phyloP scores from a whole-genome alignment of 106 monocot genomes.

The Xerophyta viscosa region DNA sequence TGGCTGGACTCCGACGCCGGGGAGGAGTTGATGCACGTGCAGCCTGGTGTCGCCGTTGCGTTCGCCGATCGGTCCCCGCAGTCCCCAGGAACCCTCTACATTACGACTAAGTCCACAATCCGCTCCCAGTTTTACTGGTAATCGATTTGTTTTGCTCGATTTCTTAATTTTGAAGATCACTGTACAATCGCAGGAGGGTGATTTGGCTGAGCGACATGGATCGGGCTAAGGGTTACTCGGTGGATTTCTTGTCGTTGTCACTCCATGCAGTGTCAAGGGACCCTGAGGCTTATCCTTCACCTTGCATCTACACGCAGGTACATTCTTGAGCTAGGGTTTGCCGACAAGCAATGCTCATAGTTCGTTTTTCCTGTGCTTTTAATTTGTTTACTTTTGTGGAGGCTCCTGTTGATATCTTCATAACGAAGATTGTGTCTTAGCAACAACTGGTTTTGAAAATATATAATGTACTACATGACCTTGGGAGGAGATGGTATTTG shows the following conservation, averaged over 20 bases:
- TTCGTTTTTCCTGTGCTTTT: neutral
- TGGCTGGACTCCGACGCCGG: slow-evolving; percentile 37
- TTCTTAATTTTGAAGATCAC: neutral
- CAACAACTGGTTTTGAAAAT: too few relatives aligned
- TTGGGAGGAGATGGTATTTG: too few relatives aligned
- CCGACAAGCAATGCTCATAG: too few relatives aligned
- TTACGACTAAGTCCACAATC: slow-evolving; percentile 43
- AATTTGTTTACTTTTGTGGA: too few relatives aligned
- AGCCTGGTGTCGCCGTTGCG: slow-evolving; percentile 48
- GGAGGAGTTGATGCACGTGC: slow-evolving; percentile 62
- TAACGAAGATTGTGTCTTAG: too few relatives aligned
- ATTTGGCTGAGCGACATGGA: slow-evolving; percentile 81
- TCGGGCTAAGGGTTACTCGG: slow-evolving; percentile 55
- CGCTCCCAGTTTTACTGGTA: too few relatives aligned
- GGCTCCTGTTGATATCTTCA: too few relatives aligned
- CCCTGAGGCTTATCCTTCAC: slow-evolving; percentile 67
- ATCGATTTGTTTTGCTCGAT: neutral
- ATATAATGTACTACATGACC: too few relatives aligned
- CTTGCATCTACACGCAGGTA: slow-evolving; percentile 91
- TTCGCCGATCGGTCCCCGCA: slow-evolving; percentile 36
- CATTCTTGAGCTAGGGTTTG: neutral
- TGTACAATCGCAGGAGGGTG: slow-evolving; percentile 40
- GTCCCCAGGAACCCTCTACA: slow-evolving; percentile 62
- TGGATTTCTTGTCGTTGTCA: slow-evolving; percentile 77
- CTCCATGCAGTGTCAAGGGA: slow-evolving; percentile 93